Base-by-base conservation (phyloP, 441 rosid genomes). In the Gossypium gossypioides region DNA sequence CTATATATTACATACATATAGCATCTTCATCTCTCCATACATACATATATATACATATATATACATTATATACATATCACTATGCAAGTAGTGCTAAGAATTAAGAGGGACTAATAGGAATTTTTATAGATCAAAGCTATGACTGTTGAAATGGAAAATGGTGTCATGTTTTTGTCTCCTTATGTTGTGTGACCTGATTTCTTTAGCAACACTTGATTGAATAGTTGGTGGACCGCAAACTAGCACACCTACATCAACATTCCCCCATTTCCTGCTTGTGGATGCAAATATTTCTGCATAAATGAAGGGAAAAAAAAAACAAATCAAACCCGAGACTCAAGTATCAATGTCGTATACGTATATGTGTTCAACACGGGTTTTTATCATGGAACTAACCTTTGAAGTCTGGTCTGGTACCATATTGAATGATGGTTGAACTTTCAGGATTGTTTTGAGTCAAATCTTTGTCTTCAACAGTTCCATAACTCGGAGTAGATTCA, bases 201-300 rank as follows among this genome's bases (percentile, higher is more conserved):
- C 96, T 81, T 77, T 79, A 4, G 97, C 97, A 46, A 93, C 91
- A 66, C 86, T 86, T 5, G 86, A n/a, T 77, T 87, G 89, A 51
- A 91, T 93, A 61, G 84, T 76, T 60, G 87, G 80, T 46, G 96
- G 97, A 55, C 98, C 97, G 25, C 97, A 93, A 3, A 88, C 88
- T 1, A 91, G 83, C 1, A 91, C 97, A n/a, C 98, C 97, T 34
- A 86, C 86, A 67, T 93, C 96, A n/a, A 82, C 96, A 64, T 74
- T 44, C 6, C 89, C 97, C 94, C 91, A 89, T 12, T 80, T 79
- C 68, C 79, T 88, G 54, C 84, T 72, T 64, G 79, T 52, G 0
- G 78, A 73, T 78, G 78, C 88, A 72, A 91, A 84, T 52, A 88
- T 86, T 60, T 88, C 97, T 93, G 88, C 87, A 85, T 4, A 25